Percentiles rank a stretch among this genome's conserved stretches.
phyloP scores from a whole-genome alignment of 2,329 filamentous ascomycete genomes.

The Emydomyces testavorans region DNA sequence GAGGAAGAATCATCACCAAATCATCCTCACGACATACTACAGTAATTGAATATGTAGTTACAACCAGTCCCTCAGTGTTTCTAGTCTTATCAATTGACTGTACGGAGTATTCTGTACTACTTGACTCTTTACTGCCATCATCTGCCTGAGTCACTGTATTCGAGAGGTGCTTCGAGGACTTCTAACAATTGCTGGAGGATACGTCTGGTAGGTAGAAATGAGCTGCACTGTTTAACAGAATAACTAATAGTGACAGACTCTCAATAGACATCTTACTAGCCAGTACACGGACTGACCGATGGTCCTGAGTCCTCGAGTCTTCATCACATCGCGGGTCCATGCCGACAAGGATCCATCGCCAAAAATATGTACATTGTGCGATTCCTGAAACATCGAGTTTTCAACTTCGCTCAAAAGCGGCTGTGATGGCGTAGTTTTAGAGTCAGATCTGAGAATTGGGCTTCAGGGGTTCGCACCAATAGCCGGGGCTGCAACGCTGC shows the following conservation, averaged over 20 bases:
- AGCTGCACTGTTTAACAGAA: too few relatives aligned
- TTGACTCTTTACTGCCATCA: background rate
- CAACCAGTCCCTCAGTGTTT: too few relatives aligned
- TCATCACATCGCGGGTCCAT: background rate
- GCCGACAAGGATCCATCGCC: conserved; percentile 1
- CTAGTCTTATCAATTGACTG: too few relatives aligned
- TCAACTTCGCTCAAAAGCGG: background rate
- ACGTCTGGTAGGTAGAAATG: too few relatives aligned
- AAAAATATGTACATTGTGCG: background rate
- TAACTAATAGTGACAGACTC: too few relatives aligned
- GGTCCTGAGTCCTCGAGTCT: too few relatives aligned
- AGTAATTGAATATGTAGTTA: too few relatives aligned
- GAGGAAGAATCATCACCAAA: too few relatives aligned
- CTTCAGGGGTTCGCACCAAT: conserved; percentile 3
- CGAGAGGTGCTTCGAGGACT: background rate
- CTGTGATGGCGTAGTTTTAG: conserved; percentile 2
- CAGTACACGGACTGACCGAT: too few relatives aligned
- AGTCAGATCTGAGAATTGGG: background rate
- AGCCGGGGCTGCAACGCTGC: background rate
- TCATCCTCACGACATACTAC: too few relatives aligned
- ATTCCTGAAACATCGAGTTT: conserved; percentile 8
- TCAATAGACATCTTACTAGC: too few relatives aligned
- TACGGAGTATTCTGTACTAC: background rate
- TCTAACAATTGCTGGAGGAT: background rate
- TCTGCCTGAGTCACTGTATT: background rate